Evolutionary conservation across 2,329 filamentous ascomycete genomes (phyloP).

Genomic region (Phaeoacremonium minimum): DNA sequence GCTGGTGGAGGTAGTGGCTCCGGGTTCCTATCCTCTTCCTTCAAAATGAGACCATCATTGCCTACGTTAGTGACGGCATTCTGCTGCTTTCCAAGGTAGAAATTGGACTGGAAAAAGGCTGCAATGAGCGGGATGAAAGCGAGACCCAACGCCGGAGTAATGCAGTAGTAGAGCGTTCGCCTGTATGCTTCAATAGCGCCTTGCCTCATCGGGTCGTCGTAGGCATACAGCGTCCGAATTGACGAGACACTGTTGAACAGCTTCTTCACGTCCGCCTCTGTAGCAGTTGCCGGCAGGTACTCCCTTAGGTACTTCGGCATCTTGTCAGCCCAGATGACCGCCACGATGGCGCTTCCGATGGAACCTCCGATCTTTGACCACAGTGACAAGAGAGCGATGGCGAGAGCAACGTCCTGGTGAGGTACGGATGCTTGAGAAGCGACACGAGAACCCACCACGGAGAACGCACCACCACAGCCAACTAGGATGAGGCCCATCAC

Average conservation of each 20-base stretch:
- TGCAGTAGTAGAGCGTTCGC: slow-evolving; percentile 9
- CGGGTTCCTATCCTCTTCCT: slow-evolving; percentile 6
- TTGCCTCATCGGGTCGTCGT: slow-evolving; percentile 26
- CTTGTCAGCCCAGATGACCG: slow-evolving; percentile 32
- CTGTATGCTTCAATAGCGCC: slow-evolving; percentile 29
- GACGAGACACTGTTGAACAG: slow-evolving; percentile 29
- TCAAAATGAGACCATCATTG: slow-evolving; percentile 6
- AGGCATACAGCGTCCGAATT: slow-evolving; percentile 24
- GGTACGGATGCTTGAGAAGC: slow-evolving; percentile 34
- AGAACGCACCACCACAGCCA: slow-evolving; percentile 28
- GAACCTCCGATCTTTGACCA: slow-evolving; percentile 33
- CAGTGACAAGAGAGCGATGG: slow-evolving; percentile 30
- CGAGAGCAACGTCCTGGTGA: slow-evolving; percentile 32
- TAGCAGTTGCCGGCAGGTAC: slow-evolving; percentile 20
- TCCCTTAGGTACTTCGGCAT: slow-evolving; percentile 25
- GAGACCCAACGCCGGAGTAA: slow-evolving; percentile 6
- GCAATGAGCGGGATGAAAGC: slow-evolving; percentile 10
- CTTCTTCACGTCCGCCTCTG: slow-evolving; percentile 15
- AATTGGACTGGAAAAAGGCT: slow-evolving; percentile 10
- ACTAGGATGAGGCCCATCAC: slow-evolving; percentile 29
- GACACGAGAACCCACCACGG: slow-evolving; percentile 33
- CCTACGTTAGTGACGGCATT: slow-evolving; percentile 9
- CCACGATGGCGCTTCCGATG: slow-evolving; percentile 30
- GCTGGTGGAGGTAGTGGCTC: slow-evolving; percentile 10
- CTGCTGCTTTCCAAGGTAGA: slow-evolving; percentile 11